Conservation (phyloP, 2,329 filamentous ascomycete genomes). For the Fusarium abutilonis region DNA sequence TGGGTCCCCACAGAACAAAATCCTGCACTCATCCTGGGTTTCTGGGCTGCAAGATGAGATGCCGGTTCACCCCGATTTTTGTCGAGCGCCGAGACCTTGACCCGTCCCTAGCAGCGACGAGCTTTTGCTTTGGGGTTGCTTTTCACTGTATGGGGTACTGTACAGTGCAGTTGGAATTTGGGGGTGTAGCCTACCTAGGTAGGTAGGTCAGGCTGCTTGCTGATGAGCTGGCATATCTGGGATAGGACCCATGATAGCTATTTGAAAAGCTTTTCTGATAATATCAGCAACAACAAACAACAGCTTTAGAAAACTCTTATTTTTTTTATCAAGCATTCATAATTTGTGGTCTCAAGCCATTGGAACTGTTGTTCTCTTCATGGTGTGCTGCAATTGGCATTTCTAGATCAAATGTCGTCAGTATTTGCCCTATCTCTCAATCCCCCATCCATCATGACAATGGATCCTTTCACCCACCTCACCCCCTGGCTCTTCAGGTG, state of each 20-base stretch:
- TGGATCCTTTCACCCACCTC: conserved; percentile 34
- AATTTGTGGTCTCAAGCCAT: neutral
- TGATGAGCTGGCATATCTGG: conserved; percentile 24
- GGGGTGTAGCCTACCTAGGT: neutral
- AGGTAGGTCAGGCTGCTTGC: neutral
- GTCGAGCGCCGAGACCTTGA: conserved; percentile 47
- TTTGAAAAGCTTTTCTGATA: conserved; percentile 21
- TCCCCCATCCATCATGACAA: conserved; percentile 32
- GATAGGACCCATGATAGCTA: conserved; percentile 24
- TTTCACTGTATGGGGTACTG: conserved; percentile 37
- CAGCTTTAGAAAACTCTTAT: neutral
- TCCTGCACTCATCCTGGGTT: conserved; percentile 31
- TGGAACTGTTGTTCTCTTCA: neutral
- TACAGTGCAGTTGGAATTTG: conserved; percentile 12
- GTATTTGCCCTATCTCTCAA: conserved; percentile 15
- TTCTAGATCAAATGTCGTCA: conserved; percentile 23
- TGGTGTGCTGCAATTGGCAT: conserved; percentile 16
- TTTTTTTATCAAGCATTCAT: neutral
- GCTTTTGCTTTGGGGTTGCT: conserved; percentile 7
- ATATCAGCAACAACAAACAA: neutral
- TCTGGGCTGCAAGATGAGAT: conserved; percentile 46
- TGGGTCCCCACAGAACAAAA: conserved; percentile 34
- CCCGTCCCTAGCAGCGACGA: conserved; percentile 34
- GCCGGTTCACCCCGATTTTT: conserved; percentile 52
- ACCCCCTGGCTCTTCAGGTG: conserved; percentile 18